Evolutionary conservation across 2,329 filamentous ascomycete genomes (phyloP), one percentile per base, ranked within the genome.

Genomic region (Alternaria arbusti): DNA sequence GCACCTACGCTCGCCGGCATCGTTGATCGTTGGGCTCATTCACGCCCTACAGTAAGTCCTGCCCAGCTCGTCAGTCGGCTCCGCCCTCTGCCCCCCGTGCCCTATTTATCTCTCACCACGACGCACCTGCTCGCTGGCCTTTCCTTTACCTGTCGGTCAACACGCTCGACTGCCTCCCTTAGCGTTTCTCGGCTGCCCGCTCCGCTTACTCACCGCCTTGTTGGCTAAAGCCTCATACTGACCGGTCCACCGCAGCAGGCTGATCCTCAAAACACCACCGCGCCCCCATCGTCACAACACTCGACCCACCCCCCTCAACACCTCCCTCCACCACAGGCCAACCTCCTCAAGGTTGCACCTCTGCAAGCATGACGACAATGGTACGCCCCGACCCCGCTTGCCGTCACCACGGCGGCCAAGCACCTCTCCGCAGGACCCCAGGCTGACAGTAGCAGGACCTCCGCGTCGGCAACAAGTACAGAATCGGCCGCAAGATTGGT

Each of bases 391-490:
- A 70, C 76, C 76, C 80, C 68, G 77, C 80, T 76, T 76, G 76
- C 71, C 65, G 63, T 63, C 63, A 54, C 55, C 58, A 55, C 65
- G 52, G 47, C 61, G 54, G 52, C 63, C 58, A 63, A 62, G 56
- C 63, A 54, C 64, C 57, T 64, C 61, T 63, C 59, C 58, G 61
- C 59, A 67, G 51, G 25, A 40, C 49, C 54, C 43, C n/a, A 64
- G 61, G 68, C 76, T 78, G 66, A 78, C 75, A 63, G 36, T 64
- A 45, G 26, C 77, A 98, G 95, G 96, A 99, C 89, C 90, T 99
- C 78, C 94, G 96, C 79, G 96, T 99, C 84, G 96, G 96, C 84
- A 98, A 98, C 83, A 98, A 99, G 81, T 99, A 99, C 89, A 94
- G 96, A 77, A 98, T 99, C 83, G 96, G 96, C 82, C 93, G 96